A percentile compares a stretch with the other conserved stretches of the same genome.
phyloP scores from a whole-genome alignment of 306 rosid species.

The Malus asiatica region DNA sequence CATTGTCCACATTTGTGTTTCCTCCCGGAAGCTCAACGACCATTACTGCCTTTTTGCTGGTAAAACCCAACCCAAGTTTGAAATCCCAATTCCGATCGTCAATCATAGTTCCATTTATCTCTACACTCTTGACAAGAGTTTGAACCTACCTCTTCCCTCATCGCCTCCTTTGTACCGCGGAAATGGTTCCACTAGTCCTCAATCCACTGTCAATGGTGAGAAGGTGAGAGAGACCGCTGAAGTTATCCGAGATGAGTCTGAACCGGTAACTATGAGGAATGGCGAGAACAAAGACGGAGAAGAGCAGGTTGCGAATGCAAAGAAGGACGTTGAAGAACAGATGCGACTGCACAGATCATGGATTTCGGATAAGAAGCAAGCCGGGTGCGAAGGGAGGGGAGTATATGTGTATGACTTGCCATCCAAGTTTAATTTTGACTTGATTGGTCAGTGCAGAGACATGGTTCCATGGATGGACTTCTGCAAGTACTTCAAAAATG shows the following conservation, averaged over 20 bases:
- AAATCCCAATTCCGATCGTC: slow-evolving; percentile 31
- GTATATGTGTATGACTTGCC: slow-evolving; percentile 68
- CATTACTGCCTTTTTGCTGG: slow-evolving; percentile 69
- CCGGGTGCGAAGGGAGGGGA: slow-evolving; percentile 45
- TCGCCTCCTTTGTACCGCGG: not conserved
- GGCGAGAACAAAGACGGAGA: slow-evolving; percentile 13
- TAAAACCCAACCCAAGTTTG: slow-evolving; percentile 38
- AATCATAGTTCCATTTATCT: slow-evolving; percentile 1
- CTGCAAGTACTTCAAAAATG: slow-evolving; percentile 46
- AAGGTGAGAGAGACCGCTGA: not conserved
- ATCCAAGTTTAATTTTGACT: slow-evolving; percentile 60
- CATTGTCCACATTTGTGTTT: slow-evolving; percentile 59
- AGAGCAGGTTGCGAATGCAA: slow-evolving; percentile 33
- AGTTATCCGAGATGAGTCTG: slow-evolving; percentile 5
- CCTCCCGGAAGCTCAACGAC: slow-evolving; percentile 53
- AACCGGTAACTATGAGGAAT: slow-evolving; percentile 5
- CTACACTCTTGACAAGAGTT: not conserved
- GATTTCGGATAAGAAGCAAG: slow-evolving; percentile 31
- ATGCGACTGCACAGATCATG: slow-evolving; percentile 50
- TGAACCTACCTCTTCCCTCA: not conserved
- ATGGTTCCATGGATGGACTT: slow-evolving; percentile 60
- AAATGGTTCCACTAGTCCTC: not conserved
- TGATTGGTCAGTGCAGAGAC: slow-evolving; percentile 57
- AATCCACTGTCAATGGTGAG: not conserved
- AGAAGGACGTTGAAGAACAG: slow-evolving; percentile 45